Base-by-base conservation (phyloP, 1,284 basidiomycete genomes). In the Cerrena zonata region DNA sequence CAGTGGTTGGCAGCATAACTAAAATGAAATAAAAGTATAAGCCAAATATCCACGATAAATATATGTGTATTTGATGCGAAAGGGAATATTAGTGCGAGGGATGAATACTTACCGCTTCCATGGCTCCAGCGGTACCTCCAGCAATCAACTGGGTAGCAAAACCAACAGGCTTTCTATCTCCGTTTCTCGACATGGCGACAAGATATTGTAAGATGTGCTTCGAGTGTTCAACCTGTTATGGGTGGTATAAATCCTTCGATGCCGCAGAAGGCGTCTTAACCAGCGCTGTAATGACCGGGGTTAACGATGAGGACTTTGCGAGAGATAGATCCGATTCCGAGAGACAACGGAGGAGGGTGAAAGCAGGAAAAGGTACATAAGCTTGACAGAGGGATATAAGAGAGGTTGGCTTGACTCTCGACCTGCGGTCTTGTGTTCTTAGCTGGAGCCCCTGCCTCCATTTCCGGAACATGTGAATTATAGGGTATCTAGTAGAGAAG, bases 121-220 rank as follows among this genome's bases (percentile, higher is more conserved):
- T 90, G 48, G 86, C 84, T 54, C 94, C 94, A 26, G 93, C 94
- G 26, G 88, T 79, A 42, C 94, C 94, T 57, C 94, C 94, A 38
- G 94, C 94, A 37, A 88, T 87, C 62, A 96, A 82, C 66, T 97
- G 93, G 43, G 87, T 94, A 30, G 89, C 91, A 60, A 96, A 89
- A 22, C 83, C 82, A 10, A 89, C 82, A 21, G 84, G 83, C 62
- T 86, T 87, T 73, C 82, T 86, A 63, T 78, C 79, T 45, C 67
- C 65, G 48, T 71, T 70, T 56, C 11, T 40, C 18, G 40, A 23
- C 19, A 45, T 27, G 44, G 24, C 18, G 24, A 18, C 15, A 15
- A 45, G 22, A 27, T 15, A 34, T 22, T 22, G 24, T 42, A 23
- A 23, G 24, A 23, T 22, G 19, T 13, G 22, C 19, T 27, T 45